Evolutionary conservation across 176 grass and related monocot species (phyloP).

Genomic region (Melocanna baccifera): DNA sequence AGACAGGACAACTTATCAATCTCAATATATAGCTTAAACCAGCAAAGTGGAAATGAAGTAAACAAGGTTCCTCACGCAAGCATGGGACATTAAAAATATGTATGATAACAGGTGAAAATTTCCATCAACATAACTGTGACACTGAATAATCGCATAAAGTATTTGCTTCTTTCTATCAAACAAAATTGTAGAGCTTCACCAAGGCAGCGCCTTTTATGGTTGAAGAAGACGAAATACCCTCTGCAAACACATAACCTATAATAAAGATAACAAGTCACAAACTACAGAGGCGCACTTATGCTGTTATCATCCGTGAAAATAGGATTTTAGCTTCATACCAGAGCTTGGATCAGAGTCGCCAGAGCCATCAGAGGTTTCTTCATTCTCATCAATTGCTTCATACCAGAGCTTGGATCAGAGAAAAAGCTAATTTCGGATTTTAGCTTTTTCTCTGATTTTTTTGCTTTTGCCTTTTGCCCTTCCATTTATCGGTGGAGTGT

Average conservation of each 20-base stretch:
- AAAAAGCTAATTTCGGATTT: too few species aligned
- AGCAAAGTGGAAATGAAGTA: neutral
- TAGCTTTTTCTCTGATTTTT: too few species aligned
- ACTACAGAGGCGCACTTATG: neutral
- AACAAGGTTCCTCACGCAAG: neutral
- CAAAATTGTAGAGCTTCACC: neutral
- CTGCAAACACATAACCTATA: conserved; percentile 4
- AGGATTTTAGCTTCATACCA: too few species aligned
- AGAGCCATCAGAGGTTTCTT: conserved; percentile 57
- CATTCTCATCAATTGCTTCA: conserved; percentile 50
- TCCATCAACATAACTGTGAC: neutral
- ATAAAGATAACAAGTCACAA: conserved; percentile 10
- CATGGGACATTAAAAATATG: neutral
- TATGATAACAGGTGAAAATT: neutral
- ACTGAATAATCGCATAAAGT: neutral
- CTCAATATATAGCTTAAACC: neutral
- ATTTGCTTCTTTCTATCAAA: conserved; percentile 6
- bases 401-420: too few species aligned
- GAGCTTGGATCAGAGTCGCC: conserved; percentile 40
- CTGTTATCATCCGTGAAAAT: conserved; percentile 16
- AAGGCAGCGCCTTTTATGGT: neutral
- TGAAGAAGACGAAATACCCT: neutral
- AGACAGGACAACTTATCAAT: too few species aligned
- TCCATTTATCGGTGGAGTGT: too few species aligned
- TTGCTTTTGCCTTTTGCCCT: too few species aligned